Evolutionary conservation across 176 grass and related monocot genomes (phyloP).

Genomic region (Paspalum vaginatum): DNA sequence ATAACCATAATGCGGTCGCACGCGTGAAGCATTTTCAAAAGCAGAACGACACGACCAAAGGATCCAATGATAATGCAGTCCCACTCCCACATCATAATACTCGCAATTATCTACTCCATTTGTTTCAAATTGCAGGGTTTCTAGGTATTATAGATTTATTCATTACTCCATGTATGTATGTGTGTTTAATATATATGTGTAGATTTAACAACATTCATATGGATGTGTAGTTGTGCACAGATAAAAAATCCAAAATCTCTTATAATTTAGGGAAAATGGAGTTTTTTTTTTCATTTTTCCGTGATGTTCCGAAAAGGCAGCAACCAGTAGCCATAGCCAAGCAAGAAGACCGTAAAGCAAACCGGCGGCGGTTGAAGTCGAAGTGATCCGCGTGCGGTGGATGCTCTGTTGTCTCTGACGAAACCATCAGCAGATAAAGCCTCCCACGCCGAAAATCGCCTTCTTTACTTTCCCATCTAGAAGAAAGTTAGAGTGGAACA

Average conservation of each 20-base stretch:
- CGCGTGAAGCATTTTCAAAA: slow-evolving; percentile 43
- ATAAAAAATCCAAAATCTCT: too few species aligned
- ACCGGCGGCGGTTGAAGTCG: not conserved
- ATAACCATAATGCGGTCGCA: slow-evolving; percentile 26
- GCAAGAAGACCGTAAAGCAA: not conserved
- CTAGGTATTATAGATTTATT: too few species aligned
- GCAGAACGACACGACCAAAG: not conserved
- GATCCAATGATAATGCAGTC: not conserved
- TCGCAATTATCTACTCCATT: too few species aligned
- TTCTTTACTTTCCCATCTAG: not conserved
- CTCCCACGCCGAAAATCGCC: not conserved
- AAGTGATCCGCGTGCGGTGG: slow-evolving; percentile 15
- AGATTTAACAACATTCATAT: too few species aligned
- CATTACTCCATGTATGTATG: too few species aligned
- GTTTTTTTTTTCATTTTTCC: not conserved
- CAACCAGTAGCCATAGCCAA: not conserved
- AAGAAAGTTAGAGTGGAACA: not conserved
- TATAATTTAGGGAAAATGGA: too few species aligned
- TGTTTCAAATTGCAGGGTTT: too few species aligned
- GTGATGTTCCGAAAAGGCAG: not conserved
- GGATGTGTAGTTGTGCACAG: too few species aligned
- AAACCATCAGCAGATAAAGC: not conserved
- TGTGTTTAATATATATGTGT: too few species aligned
- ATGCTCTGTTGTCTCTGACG: not conserved
- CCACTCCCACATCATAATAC: not conserved